Evolutionary conservation across 805 yeast species (phyloP), one percentile per base, ranked within the genome.

Genomic region (Cyberlindnera nakhonratchasimensis): DNA sequence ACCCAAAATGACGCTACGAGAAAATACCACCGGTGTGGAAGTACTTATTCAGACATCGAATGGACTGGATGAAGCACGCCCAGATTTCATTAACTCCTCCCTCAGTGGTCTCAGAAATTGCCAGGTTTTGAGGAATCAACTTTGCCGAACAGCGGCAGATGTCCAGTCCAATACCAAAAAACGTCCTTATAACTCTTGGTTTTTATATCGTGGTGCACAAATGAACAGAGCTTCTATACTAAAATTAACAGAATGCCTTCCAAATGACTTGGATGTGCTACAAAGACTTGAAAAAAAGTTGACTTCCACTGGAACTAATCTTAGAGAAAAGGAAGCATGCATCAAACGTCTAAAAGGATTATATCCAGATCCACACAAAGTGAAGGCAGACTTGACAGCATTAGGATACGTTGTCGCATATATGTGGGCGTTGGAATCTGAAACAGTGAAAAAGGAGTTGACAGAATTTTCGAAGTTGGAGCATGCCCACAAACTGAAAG

Each of bases 181-280:
- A n/a, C 44, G 44, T 21, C 44, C 44, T 13, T 24, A 35, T 17
- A 40, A 40, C 37, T 40, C 44, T n/a, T 40, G 39, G 40, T 35
- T 40, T 25, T 24, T 40, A 13, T 40, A 40, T 10, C 44, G 44
- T 30, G 40, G 40, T 6, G 20, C 44, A 18, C 44, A 40, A 29
- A 40, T 40, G 44, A 29, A 22, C 6, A 31, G 44, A 17, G 44
- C 39, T 5, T 13, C 40, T 2, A 40, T 40, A 4, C 18, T 35
- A 2, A 34, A 37, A 21, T 14, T 40, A 2, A 40, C 44, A 1
- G 39, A 30, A 19, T 17, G 34, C 14, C 37, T 40, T 11, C 39
- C 44, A 6, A 29, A 40, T 21, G 37, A 40, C 22, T n/a, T 24
- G 4, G 29, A 14, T 2, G 33, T 9, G 10, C 17, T 40, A 12